Evolutionary conservation across 1,284 basidiomycete species (phyloP), one percentile per base, ranked within the genome.

Genomic region (Ustilago tritici): DNA sequence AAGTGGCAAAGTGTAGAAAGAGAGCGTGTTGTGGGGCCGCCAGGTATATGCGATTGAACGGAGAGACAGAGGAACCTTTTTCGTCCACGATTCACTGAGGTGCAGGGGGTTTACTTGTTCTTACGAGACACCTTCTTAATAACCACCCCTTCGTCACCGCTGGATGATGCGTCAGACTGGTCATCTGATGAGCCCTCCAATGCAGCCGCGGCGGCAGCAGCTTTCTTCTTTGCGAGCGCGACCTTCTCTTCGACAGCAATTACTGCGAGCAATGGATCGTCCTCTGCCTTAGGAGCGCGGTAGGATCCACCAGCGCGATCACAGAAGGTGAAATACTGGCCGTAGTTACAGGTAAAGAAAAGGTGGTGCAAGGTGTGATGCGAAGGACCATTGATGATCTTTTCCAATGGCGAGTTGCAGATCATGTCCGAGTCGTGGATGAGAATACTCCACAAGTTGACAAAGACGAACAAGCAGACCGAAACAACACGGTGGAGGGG

Each of bases 401-500:
- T 91, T 87, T 98, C 96, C 2, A 97, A 89, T 8, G 92, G 89
- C 85, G 94, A 92, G n/a, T 93, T 95, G 54, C 93, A 93, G 86
- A 98, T 92, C 95, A 99, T 98, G 88, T 99, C 97, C n/a, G 94
- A 95, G 87, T 99, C 96, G 87, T 99, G 96, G 81, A 99, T 99
- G 50, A 85, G 59, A 57, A 85, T 85, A 46, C 66, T 72, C 84
- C 84, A 85, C 11, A 85, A 50, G 56, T 85, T 85, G 61, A 85
- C 84, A 62, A 85, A 85, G n/a, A 84, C 83, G 41, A 85, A 85
- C 8, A 85, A 76, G 31, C 79, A 76, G 31, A 85, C 78, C 49
- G 83, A 85, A 10, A 85, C 47, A 46, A 76, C 70, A 56, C 83
- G 79, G 65, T 99, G 95, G 32, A 98, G 88, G 0, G 96, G 96